Conservation (phyloP, 768 basidiomycete genomes). For the Russula sp. region DNA sequence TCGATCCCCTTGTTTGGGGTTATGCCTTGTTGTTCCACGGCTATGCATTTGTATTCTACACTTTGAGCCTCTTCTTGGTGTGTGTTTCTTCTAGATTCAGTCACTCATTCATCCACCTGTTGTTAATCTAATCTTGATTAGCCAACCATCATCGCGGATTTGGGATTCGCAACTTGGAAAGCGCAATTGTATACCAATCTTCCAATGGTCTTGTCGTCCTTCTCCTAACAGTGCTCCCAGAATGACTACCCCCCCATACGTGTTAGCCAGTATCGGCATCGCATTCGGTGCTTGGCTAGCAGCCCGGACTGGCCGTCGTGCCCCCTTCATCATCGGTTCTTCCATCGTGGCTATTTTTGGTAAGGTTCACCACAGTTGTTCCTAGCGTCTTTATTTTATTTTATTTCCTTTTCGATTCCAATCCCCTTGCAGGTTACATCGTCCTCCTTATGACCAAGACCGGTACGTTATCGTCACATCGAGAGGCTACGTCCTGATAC, state of each 20-base stretch:
- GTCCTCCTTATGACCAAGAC: constrained; percentile 43
- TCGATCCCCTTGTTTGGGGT: constrained; percentile 52
- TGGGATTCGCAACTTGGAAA: constrained; percentile 54
- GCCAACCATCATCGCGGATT: constrained; percentile 52
- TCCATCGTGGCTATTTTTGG: constrained; percentile 47
- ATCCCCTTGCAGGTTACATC: constrained; percentile 41
- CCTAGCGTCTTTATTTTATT: no score
- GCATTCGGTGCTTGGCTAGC: constrained; percentile 45
- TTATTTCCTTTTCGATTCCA: background rate
- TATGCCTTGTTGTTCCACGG: constrained; percentile 58
- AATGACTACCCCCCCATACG: constrained; percentile 54
- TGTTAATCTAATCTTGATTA: constrained; percentile 17
- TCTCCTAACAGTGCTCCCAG: constrained; percentile 25
- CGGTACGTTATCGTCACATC: constrained; percentile 28
- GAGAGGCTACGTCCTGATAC: background rate
- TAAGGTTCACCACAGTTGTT: constrained; percentile 21
- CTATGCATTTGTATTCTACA: constrained; percentile 52
- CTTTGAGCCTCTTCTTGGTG: constrained; percentile 52
- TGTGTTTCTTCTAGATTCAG: constrained; percentile 22
- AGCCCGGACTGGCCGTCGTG: constrained; percentile 38
- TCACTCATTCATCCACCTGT: background rate
- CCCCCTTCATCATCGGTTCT: constrained; percentile 45
- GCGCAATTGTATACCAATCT: constrained; percentile 43
- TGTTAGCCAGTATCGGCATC: constrained; percentile 43
- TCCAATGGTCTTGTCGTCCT: background rate